Evolutionary conservation across 2,329 filamentous ascomycete species (phyloP), one percentile per base, ranked within the genome.

Genomic region (Dactylellina haptotyla): DNA sequence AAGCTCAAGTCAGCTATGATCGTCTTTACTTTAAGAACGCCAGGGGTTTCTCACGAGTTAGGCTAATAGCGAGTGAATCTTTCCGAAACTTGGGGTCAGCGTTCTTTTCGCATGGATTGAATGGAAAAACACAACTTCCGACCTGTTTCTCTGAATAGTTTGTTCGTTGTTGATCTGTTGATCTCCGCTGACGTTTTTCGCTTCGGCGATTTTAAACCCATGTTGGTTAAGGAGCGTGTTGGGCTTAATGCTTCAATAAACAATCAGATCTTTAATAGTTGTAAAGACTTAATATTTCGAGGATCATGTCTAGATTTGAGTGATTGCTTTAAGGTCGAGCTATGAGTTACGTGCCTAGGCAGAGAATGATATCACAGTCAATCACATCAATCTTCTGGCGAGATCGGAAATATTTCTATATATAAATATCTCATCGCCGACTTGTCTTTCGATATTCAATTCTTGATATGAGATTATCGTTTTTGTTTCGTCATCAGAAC

Each of bases 151-250:
- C 45, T 59, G n/a, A n/a, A n/a, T n/a, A n/a, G n/a, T n/a, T n/a
- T n/a, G n/a, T n/a, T n/a, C n/a, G n/a, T n/a, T n/a, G 58, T 20
- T 62, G 58, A 62, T 62, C 58, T 41, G 58, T 51, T 62, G 58
- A 62, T 62, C 58, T 41, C 16, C 26, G 18, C 28, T 48, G 28
- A 32, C 28, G 28, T 37, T 45, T 18, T 12, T 16, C 41, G 41
- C 5, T 4, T 14, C 30, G 30, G 14, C 30, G 14, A 34, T 14
- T 14, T 34, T 6, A 14, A 34, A 34, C 6, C 14, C 30, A 14
- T 5, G 14, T 6, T 34, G 14, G 6, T 34, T 14, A 34, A 14
- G 30, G 14, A 34, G 6, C 30, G 30, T 34, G 30, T 6, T 34
- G 30, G 14, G 6, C 6, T 34, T 14, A 34, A 14, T 34, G 30